Conservation (phyloP, 495 filamentous ascomycete species). For the Talaromyces proteolyticus region DNA sequence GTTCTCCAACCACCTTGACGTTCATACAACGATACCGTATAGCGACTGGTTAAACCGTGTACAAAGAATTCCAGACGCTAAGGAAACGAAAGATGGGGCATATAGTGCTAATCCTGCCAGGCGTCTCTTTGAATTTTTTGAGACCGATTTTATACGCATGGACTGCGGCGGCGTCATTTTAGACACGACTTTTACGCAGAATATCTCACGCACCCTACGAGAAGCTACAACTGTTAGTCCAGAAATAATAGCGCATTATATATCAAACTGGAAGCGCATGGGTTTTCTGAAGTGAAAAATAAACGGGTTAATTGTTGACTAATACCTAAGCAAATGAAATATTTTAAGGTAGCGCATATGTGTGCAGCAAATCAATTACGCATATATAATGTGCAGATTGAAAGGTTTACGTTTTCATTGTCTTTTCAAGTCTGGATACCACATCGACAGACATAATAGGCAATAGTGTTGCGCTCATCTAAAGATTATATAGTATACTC, state of each 20-base stretch:
- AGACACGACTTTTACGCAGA: conserved; percentile 25
- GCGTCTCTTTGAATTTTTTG: background rate
- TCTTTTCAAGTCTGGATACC: too few species aligned
- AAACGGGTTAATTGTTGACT: too few species aligned
- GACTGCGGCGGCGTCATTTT: conserved; percentile 45
- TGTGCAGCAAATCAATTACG: too few species aligned
- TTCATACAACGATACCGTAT: background rate
- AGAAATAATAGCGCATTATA: conserved; percentile 29
- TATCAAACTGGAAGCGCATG: conserved; percentile 32
- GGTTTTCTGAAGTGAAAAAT: conserved; percentile 15
- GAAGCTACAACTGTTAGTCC: conserved; percentile 26
- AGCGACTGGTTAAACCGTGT: background rate
- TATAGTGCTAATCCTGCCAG: background rate
- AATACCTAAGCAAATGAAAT: too few species aligned
- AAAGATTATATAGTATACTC: too few species aligned
- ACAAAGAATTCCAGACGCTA: background rate
- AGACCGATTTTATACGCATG: conserved; percentile 36
- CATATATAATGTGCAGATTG: too few species aligned
- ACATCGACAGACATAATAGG: too few species aligned
- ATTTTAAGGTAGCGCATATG: too few species aligned
- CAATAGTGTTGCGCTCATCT: too few species aligned
- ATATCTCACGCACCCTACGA: conserved; percentile 34
- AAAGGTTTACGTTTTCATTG: too few species aligned
- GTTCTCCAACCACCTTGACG: background rate
- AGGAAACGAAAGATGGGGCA: background rate